Evolutionary conservation across 768 basidiomycete species (phyloP).

Genomic region (Suillus alpinus): DNA sequence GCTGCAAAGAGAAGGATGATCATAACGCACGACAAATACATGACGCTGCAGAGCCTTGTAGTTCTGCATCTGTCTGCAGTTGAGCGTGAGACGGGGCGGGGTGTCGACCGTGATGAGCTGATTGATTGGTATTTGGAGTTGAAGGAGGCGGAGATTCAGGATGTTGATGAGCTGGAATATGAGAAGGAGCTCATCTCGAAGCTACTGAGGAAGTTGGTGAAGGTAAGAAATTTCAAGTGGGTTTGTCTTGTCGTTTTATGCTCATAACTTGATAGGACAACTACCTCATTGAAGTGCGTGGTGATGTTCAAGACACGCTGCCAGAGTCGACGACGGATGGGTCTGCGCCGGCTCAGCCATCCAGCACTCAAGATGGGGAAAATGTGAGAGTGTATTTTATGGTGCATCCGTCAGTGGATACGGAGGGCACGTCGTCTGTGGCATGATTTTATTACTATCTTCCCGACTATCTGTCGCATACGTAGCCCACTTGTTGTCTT

Average conservation of each 20-base stretch:
- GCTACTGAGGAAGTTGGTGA: conserved; percentile 84
- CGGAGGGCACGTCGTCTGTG: conserved; percentile 47
- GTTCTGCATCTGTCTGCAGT: conserved; percentile 76
- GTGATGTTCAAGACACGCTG: conserved; percentile 80
- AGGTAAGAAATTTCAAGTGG: conserved; percentile 48
- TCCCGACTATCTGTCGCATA: not conserved
- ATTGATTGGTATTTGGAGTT: conserved; percentile 96
- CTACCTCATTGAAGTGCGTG: conserved; percentile 79
- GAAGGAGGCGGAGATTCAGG: conserved; percentile 79
- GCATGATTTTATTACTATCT: conserved; percentile 4
- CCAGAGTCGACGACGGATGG: conserved; percentile 61
- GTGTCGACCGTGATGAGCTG: conserved; percentile 86
- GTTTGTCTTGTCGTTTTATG: not conserved
- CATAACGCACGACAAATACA: conserved; percentile 95
- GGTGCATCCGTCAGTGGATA: conserved; percentile 87
- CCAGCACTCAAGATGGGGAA: conserved; percentile 47
- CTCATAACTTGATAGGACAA: conserved; percentile 55
- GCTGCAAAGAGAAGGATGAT: conserved; percentile 73
- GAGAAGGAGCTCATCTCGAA: conserved; percentile 90
- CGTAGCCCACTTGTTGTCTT: not conserved
- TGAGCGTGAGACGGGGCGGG: conserved; percentile 72
- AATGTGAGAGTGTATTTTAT: conserved; percentile 79
- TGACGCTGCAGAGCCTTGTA: conserved; percentile 84
- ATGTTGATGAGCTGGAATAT: conserved; percentile 84
- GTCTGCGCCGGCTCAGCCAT: conserved; percentile 43